Evolutionary conservation across 2,329 filamentous ascomycete genomes (phyloP).

Genomic region (Aphanoascus verrucosus): DNA sequence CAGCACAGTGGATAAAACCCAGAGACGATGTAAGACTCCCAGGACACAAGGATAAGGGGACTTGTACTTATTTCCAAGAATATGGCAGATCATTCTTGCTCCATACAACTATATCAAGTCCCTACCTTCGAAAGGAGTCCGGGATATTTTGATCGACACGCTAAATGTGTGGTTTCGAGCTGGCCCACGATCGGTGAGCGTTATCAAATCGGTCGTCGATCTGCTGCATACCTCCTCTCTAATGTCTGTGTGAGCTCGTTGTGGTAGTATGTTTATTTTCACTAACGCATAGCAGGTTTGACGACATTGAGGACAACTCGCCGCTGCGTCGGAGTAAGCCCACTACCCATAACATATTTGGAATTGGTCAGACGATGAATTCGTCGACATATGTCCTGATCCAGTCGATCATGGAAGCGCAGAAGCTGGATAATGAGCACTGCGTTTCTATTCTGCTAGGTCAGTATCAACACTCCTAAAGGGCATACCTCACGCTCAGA

Average conservation of each 20-base stretch:
- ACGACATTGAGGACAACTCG: constrained; percentile 43
- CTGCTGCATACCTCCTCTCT: constrained; percentile 40
- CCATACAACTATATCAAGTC: constrained; percentile 24
- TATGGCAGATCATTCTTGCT: neutral
- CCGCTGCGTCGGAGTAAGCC: constrained; percentile 38
- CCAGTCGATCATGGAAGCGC: constrained; percentile 34
- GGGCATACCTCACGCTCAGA: neutral
- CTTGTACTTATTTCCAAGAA: no score
- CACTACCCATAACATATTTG: constrained; percentile 42
- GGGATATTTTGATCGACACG: constrained; percentile 35
- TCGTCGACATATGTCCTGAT: constrained; percentile 44
- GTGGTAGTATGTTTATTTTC: no score
- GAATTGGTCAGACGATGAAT: constrained; percentile 43
- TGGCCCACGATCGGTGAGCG: constrained; percentile 29
- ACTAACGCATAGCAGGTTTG: constrained; percentile 26
- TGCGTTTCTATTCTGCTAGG: neutral
- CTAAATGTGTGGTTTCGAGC: constrained; percentile 38
- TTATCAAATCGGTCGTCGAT: constrained; percentile 36
- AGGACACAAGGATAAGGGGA: no score
- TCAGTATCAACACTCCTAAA: neutral
- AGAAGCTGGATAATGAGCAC: neutral
- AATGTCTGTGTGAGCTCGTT: no score
- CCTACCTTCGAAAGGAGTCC: constrained; percentile 33
- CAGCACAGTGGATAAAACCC: neutral
- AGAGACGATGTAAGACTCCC: no score